These are phyloP conservation scores for Lactarius trivialis DNA, from an alignment of 768 basidiomycete species.

Conservation along the genomic window DNA sequence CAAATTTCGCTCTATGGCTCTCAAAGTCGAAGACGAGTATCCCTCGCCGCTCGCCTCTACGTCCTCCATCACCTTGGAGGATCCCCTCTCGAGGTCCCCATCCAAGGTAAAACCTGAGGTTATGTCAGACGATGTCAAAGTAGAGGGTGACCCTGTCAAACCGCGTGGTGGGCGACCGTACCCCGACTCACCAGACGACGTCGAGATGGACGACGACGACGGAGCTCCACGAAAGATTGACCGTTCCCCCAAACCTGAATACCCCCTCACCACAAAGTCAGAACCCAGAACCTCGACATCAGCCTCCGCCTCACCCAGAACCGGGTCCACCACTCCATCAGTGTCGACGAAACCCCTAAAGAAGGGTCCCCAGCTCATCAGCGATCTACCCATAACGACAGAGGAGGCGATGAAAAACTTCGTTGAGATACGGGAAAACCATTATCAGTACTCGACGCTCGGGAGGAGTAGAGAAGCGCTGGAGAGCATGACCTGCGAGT, in stretches of 20 bases:
- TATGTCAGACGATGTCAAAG: conserved; percentile 10
- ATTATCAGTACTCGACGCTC: conserved; percentile 80
- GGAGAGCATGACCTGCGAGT: conserved; percentile 96
- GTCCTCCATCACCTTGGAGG: conserved; percentile 18
- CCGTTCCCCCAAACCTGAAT: conserved; percentile 30
- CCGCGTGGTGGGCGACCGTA: conserved; percentile 25
- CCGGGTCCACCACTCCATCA: conserved; percentile 28
- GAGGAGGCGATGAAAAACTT: conserved; percentile 68
- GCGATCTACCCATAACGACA: conserved; percentile 71
- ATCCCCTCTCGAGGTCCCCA: conserved; percentile 9
- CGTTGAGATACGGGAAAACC: conserved; percentile 64
- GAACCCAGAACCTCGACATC: conserved; percentile 34
- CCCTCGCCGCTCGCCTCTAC: conserved; percentile 16
- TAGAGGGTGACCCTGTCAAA: conserved; percentile 17
- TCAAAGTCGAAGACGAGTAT: conserved; percentile 12
- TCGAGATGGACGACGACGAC: conserved; percentile 27
- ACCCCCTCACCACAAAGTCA: conserved; percentile 25
- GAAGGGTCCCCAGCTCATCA: conserved; percentile 61
- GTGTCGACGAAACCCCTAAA: conserved; percentile 24
- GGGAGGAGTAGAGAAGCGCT: conserved; percentile 84
- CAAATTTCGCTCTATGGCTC: conserved; percentile 20
- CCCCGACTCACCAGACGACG: conserved; percentile 27
- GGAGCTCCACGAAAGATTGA: conserved; percentile 10
- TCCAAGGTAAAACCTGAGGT: conserved; percentile 2
- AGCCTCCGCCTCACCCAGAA: conserved; percentile 28